Evolutionary conservation across 176 grass and related monocot species (phyloP).

Genomic region (Triticum urartu): DNA sequence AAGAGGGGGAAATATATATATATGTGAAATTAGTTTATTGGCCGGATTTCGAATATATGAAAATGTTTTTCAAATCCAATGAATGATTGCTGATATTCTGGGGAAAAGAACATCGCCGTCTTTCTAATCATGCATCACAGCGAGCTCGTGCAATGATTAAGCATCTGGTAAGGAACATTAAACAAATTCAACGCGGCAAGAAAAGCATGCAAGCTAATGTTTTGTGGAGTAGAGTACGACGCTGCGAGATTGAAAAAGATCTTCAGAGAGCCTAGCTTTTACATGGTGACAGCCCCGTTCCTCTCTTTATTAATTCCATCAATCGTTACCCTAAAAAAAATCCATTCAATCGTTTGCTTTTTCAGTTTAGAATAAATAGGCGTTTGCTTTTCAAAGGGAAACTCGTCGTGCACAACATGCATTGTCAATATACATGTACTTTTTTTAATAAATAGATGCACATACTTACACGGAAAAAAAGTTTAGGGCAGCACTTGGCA

Average conservation of each 20-base stretch:
- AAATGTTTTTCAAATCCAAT: neutral
- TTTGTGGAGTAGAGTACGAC: neutral
- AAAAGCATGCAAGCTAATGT: neutral
- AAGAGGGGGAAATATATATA: neutral
- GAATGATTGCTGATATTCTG: neutral
- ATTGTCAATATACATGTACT: no score
- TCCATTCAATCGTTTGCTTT: no score
- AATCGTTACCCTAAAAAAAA: no score
- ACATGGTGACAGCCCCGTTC: neutral
- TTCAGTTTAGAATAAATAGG: neutral
- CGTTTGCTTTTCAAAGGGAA: neutral
- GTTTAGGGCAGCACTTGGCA: no score
- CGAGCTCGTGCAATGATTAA: constrained; percentile 30
- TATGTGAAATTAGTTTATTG: neutral
- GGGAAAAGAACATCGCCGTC: neutral
- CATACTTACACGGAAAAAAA: no score
- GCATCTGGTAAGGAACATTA: constrained; percentile 23
- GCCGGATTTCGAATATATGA: neutral
- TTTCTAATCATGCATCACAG: constrained; percentile 16
- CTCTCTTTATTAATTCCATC: neutral
- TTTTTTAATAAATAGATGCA: no score
- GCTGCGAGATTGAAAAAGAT: neutral
- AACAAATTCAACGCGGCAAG: constrained; percentile 24
- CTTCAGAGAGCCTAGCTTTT: neutral
- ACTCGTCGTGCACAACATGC: no score